A percentile compares a stretch with the other conserved stretches of the same genome.
These are phyloP conservation scores for Acacia pycnantha DNA, from an alignment of 331 rosid genomes.

Conservation along the genomic window DNA sequence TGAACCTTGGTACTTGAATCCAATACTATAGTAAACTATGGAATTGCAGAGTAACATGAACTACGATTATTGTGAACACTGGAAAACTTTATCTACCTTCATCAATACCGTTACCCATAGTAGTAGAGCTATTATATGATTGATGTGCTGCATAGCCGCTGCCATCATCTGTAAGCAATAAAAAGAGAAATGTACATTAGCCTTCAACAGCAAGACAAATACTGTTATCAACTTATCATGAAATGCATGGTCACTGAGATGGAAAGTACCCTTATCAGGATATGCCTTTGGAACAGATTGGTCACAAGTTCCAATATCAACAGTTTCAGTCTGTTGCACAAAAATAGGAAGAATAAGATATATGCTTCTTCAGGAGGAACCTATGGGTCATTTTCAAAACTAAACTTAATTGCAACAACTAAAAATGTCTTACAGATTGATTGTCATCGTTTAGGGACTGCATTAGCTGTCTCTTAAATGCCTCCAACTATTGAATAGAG, in stretches of 20 bases:
- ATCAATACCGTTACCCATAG: conserved; percentile 42
- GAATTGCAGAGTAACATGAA: neutral
- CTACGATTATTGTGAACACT: conserved; percentile 2
- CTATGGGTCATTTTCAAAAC: conserved; percentile 6
- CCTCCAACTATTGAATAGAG: conserved; percentile 7
- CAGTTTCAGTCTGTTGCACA: conserved; percentile 67
- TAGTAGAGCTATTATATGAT: conserved; percentile 52
- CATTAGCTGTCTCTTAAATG: conserved; percentile 73
- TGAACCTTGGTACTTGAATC: neutral
- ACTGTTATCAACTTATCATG: conserved; percentile 19
- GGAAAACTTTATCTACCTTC: conserved; percentile 59
- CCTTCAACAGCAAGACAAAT: conserved; percentile 7
- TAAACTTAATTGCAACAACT: neutral
- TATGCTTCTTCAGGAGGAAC: conserved; percentile 6
- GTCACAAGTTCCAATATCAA: conserved; percentile 96
- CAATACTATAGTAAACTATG: conserved; percentile 9
- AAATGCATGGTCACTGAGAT: conserved; percentile 21
- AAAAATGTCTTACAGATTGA: conserved; percentile 63
- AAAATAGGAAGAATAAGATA: conserved; percentile 1
- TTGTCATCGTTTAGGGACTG: conserved; percentile 81
- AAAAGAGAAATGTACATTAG: conserved; percentile 27
- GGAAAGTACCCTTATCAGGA: conserved; percentile 72
- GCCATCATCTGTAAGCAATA: conserved; percentile 58
- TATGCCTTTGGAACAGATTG: conserved; percentile 85
- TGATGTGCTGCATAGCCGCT: conserved; percentile 43